phyloP scores from a whole-genome alignment of 2,329 filamentous ascomycete species.

The Aspergillus felis region DNA sequence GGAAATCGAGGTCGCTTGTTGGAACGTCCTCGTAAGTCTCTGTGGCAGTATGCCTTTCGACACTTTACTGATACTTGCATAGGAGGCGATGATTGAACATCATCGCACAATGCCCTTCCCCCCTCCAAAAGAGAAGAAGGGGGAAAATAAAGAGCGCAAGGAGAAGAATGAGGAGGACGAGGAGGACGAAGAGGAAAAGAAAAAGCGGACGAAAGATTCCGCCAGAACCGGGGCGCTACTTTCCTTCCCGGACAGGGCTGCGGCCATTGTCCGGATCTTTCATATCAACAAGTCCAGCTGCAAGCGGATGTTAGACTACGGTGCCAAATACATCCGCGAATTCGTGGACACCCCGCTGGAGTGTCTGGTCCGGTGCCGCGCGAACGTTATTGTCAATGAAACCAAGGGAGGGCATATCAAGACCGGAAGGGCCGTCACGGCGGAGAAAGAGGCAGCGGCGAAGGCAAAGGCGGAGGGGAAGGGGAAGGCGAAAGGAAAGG shows the following conservation, averaged over 20 bases:
- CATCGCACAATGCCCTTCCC: slow-evolving; percentile 23
- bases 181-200: background rate
- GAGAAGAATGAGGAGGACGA: background rate
- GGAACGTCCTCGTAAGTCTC: slow-evolving; percentile 28
- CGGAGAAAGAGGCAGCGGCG: background rate
- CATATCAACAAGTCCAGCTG: background rate
- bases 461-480: background rate
- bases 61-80: slow-evolving; percentile 1
- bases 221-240: background rate
- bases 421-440: background rate
- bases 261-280: background rate
- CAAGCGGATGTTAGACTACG: background rate
- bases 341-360: background rate
- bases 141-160: background rate
- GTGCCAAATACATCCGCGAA: background rate
- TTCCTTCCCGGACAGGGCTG: background rate
- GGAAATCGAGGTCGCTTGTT: slow-evolving; percentile 28
- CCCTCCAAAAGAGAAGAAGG: slow-evolving; percentile 3
- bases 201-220: background rate
- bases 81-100: slow-evolving; percentile 23
- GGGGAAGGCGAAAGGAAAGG: background rate
- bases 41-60: slow-evolving; percentile 1
- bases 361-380: background rate
- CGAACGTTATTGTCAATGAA: background rate
- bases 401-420: background rate